Evolutionary conservation across 2,329 filamentous ascomycete species (phyloP).

Genomic region (Ramularia collo-cygni): DNA sequence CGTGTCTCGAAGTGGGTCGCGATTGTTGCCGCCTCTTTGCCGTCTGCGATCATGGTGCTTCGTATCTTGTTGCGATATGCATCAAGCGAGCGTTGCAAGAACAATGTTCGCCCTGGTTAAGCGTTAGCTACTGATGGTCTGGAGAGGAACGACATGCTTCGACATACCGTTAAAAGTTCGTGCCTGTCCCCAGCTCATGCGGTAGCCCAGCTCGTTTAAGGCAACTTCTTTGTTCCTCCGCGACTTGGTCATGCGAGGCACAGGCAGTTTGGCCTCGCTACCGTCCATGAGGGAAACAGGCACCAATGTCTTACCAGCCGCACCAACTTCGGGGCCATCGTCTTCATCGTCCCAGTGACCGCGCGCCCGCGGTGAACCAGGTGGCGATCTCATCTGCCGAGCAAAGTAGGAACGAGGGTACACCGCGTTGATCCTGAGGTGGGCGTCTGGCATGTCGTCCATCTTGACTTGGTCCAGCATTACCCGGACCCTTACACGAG

Average conservation of each 20-base stretch:
- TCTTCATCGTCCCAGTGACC: slow-evolving; percentile 67
- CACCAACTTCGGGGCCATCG: slow-evolving; percentile 26
- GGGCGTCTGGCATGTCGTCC: slow-evolving; percentile 92
- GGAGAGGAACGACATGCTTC: slow-evolving; percentile 8
- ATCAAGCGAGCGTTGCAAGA: slow-evolving; percentile 58
- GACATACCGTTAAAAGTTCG: slow-evolving; percentile 68
- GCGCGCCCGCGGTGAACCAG: slow-evolving; percentile 66
- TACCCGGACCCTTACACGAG: slow-evolving; percentile 78
- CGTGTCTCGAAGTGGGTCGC: slow-evolving; percentile 86
- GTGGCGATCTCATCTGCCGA: slow-evolving; percentile 82
- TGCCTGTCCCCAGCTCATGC: slow-evolving; percentile 96
- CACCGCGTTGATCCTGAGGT: slow-evolving; percentile 82
- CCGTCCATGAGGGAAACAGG: slow-evolving; percentile 54
- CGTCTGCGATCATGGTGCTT: slow-evolving; percentile 68
- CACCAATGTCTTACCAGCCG: slow-evolving; percentile 42
- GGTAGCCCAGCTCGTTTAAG: slow-evolving; percentile 85
- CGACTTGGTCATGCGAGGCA: slow-evolving; percentile 65
- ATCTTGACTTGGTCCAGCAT: slow-evolving; percentile 91
- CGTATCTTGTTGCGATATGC: slow-evolving; percentile 90
- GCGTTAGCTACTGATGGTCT: slow-evolving; percentile 10
- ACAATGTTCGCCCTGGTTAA: slow-evolving; percentile 16
- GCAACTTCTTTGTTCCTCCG: slow-evolving; percentile 76
- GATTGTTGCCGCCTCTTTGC: slow-evolving; percentile 65
- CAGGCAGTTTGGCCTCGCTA: slow-evolving; percentile 63
- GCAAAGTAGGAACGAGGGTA: slow-evolving; percentile 90